A percentile compares a stretch with the other conserved stretches of the same genome.
Evolutionary conservation across 2,329 filamentous ascomycete genomes (phyloP).

Genomic region (Verticillium nonalfalfae): DNA sequence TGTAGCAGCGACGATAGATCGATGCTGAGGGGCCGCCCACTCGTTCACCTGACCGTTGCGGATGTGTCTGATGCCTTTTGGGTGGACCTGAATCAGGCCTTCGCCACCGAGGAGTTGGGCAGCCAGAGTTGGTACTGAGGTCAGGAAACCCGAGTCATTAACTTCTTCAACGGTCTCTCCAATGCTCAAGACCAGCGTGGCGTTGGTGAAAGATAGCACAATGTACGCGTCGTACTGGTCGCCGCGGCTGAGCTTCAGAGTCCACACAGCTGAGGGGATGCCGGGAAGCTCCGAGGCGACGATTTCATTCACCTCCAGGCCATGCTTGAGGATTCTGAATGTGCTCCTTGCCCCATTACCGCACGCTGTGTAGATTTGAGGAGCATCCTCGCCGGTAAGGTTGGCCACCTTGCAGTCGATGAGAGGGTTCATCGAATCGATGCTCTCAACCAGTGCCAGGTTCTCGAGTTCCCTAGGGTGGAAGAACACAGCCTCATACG

Average conservation of each 20-base stretch:
- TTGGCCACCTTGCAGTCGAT: constrained; percentile 91
- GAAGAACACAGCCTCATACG: constrained; percentile 79
- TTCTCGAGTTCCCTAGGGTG: constrained; percentile 74
- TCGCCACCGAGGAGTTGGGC: constrained; percentile 93
- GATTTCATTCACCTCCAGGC: constrained; percentile 87
- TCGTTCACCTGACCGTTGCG: constrained; percentile 75
- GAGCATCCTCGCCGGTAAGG: constrained; percentile 83
- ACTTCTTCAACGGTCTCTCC: constrained; percentile 97
- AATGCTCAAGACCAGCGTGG: constrained; percentile 87
- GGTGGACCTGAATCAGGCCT: constrained; percentile 88
- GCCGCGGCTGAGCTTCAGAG: constrained; percentile 73
- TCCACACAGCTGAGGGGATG: constrained; percentile 91
- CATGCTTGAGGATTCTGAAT: constrained; percentile 89
- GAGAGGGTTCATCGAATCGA: constrained; percentile 85
- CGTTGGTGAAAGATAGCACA: constrained; percentile 85
- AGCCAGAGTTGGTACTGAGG: constrained; percentile 80
- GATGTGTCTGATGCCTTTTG: constrained; percentile 92
- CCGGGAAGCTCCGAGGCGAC: constrained; percentile 90
- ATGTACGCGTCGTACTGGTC: constrained; percentile 94
- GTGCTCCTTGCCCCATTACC: constrained; percentile 83
- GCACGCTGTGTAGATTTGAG: constrained; percentile 91
- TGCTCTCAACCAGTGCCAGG: constrained; percentile 74
- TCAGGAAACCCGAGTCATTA: constrained; percentile 85
- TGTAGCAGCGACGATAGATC: constrained; percentile 89
- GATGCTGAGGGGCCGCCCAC: constrained; percentile 88